phyloP scores from a whole-genome alignment of 305 asterid species.

The Ilex paraguariensis region DNA sequence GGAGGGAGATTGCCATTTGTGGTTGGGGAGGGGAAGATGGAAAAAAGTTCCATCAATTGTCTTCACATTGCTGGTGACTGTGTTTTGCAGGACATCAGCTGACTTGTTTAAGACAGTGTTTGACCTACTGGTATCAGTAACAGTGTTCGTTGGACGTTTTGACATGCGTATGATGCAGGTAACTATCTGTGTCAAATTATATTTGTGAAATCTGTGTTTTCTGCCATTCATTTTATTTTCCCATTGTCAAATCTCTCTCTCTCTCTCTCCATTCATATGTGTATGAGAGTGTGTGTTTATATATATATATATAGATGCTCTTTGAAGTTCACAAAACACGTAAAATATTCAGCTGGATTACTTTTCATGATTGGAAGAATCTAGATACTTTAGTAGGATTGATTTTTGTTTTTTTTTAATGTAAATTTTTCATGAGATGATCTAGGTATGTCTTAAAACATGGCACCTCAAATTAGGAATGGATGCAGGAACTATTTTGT shows the following conservation, averaged over 20 bases:
- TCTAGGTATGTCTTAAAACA: no score
- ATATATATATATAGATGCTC: no score
- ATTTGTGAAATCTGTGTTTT: neutral
- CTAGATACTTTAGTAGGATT: no score
- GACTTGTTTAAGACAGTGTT: conserved; percentile 97
- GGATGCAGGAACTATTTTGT: no score
- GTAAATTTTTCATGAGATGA: no score
- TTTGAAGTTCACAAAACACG: no score
- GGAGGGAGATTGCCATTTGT: neutral
- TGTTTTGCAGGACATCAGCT: conserved; percentile 83
- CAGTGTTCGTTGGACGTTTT: conserved; percentile 97
- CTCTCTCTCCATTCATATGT: no score
- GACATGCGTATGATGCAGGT: conserved; percentile 99
- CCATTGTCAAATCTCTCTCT: conserved; percentile 1
- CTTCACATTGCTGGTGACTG: conserved; percentile 19
- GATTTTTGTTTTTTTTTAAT: no score
- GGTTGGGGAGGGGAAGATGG: conserved; percentile 1
- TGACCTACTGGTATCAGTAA: conserved; percentile 94
- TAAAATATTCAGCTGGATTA: no score
- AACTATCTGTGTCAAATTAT: neutral
- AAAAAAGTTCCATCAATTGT: conserved; percentile 9
- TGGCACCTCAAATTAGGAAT: no score
- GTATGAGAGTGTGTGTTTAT: no score
- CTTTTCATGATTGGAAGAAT: no score
- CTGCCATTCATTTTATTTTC: conserved; percentile 1